Conservation (phyloP, 352 stramenopile species). For the Phytophthora kernoviae region DNA sequence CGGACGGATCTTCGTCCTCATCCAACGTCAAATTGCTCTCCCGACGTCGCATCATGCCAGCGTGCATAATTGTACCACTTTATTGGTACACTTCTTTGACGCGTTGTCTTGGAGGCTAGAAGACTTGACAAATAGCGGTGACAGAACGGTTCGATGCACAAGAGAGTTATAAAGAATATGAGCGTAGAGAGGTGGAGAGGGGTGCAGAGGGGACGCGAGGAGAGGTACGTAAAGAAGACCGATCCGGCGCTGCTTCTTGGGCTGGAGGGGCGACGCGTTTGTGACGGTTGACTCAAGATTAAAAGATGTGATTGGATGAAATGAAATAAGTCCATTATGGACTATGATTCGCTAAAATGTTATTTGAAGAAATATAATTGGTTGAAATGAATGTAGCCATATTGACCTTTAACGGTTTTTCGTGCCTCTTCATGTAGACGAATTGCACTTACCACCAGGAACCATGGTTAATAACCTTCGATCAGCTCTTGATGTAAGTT, state of each 20-base stretch:
- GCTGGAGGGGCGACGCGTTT: no score
- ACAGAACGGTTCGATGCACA: constrained; percentile 1
- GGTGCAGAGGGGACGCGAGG: no score
- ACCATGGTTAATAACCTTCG: no score
- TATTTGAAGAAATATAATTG: neutral
- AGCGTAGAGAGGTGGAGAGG: neutral
- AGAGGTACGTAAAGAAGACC: neutral
- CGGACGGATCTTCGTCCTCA: constrained; percentile 42
- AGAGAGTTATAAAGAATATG: neutral
- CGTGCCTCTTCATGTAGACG: neutral
- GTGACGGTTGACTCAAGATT: no score
- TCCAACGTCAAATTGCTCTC: constrained; percentile 77
- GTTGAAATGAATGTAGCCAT: neutral
- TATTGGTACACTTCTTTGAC: constrained; percentile 11
- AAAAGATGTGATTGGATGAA: no score
- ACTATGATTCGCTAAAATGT: neutral
- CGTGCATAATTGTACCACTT: constrained; percentile 30
- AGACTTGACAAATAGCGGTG: neutral
- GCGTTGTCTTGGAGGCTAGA: neutral
- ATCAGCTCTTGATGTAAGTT: neutral
- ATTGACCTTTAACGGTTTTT: neutral
- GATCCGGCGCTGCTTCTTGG: neutral
- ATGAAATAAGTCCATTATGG: neutral
- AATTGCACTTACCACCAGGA: neutral
- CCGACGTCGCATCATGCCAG: constrained; percentile 47